Conservation (phyloP, 306 rosid genomes). For the Fragaria vesca region DNA sequence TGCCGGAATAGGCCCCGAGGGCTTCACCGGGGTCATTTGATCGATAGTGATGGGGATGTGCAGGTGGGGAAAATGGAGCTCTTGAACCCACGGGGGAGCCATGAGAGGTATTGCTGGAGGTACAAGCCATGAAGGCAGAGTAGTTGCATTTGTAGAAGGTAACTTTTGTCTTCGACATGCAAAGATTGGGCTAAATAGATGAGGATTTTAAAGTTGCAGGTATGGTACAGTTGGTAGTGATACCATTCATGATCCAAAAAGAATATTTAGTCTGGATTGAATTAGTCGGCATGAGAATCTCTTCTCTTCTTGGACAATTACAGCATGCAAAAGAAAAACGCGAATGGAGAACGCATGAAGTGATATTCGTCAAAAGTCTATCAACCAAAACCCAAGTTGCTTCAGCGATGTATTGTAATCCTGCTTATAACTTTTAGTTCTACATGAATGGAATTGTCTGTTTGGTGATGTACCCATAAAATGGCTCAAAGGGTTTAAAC, state of each 20-base stretch:
- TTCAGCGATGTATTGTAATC: background rate
- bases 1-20: constrained; percentile 48
- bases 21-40: constrained; percentile 35
- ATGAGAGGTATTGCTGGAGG: constrained; percentile 34
- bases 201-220: constrained; percentile 39
- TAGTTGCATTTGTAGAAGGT: constrained; percentile 59
- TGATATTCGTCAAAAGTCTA: background rate
- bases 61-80: constrained; percentile 59
- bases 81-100: constrained; percentile 84
- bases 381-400: background rate
- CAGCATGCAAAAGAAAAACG: background rate
- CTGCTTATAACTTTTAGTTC: background rate
- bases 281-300: background rate
- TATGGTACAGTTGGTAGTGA: constrained; percentile 37
- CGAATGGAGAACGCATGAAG: background rate
- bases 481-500: background rate
- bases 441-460: background rate
- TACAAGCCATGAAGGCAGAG: constrained; percentile 26
- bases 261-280: background rate
- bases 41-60: constrained; percentile 48
- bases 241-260: constrained; percentile 30
- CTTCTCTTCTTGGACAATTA: background rate
- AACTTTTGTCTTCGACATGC: constrained; percentile 41
- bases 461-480: background rate
- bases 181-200: constrained; percentile 52